Evolutionary conservation across 495 filamentous ascomycete species (phyloP), one percentile per base, ranked within the genome.

Genomic region (Neurospora sp.): DNA sequence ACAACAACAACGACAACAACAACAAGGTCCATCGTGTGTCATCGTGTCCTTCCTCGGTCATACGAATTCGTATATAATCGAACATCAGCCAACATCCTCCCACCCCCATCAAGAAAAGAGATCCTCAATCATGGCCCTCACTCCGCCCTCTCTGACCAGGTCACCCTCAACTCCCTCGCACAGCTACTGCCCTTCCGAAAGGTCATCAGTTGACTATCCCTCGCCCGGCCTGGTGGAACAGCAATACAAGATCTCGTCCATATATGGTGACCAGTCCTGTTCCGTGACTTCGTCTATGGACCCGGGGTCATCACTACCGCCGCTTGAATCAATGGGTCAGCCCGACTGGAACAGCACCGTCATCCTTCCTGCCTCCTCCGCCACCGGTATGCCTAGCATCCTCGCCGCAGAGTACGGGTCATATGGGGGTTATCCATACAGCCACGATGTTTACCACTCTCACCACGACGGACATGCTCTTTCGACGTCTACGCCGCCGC

Each of bases 331-430:
- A 68, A 83, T 84, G 79, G 79, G 79, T 69, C 83, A 82, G 9
- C 75, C 82, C 44, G 82, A 81, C 68, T 85, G 83, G 83, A 80
- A 74, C 75, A 80, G 72, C 72, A 39, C 76, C 10, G 76, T 82
- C 27, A 78, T 84, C 53, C 79, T 84, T 45, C 77, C 81, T 37
- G 77, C 77, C 70, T 82, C 84, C 59, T 79, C 83, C 0, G 79
- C 82, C 39, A 75, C 80, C 59, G 76, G 78, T 69, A 79, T 83
- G 76, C 83, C 85, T 70, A 84, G 82, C 72, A 84, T 88, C 69
- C 79, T 87, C 69, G 82, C 84, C 35, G 79, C 82, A 61, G 87
- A 86, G 39, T 89, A 88, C 76, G 85, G 86, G 72, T 76, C 84
- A 31, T 89, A 87, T 74, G 81, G 82, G 61, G 81, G 79, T 70